Conservation (phyloP, 805 yeast genomes). For the Ogataea paraovalis region DNA sequence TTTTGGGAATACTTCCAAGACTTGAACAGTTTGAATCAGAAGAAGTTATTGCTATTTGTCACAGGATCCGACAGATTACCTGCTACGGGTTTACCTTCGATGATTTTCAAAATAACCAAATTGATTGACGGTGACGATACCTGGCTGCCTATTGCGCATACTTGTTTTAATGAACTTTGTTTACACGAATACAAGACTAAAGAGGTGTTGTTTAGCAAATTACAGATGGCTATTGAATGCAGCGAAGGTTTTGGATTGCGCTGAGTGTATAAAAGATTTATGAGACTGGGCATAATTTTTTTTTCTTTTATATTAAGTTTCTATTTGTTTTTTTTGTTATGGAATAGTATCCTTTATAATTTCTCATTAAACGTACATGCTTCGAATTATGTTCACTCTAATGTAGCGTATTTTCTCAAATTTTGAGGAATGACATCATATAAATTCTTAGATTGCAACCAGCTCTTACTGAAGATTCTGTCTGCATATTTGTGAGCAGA, state of each 20-base stretch:
- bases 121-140: constrained; percentile 22
- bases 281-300: too few species aligned
- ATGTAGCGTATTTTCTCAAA: constrained; percentile 61
- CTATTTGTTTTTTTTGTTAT: background rate
- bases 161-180: constrained; percentile 90
- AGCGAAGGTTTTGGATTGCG: constrained; percentile 77
- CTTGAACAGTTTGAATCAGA: constrained; percentile 46
- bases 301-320: too few species aligned
- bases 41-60: constrained; percentile 65
- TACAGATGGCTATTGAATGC: constrained; percentile 67
- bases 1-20: constrained; percentile 77
- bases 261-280: constrained; percentile 2
- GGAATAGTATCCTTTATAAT: background rate
- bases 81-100: constrained; percentile 80
- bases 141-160: constrained; percentile 81
- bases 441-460: constrained; percentile 71
- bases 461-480: constrained; percentile 68
- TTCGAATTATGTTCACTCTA: constrained; percentile 26
- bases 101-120: constrained; percentile 67
- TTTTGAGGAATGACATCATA: constrained; percentile 65
- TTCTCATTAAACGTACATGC: background rate
- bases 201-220: constrained; percentile 53
- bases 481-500: constrained; percentile 88
- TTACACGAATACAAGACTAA: constrained; percentile 58
- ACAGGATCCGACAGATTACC: constrained; percentile 93